Evolutionary conservation across 2,329 filamentous ascomycete species (phyloP).

Genomic region (Beauveria medogensis): DNA sequence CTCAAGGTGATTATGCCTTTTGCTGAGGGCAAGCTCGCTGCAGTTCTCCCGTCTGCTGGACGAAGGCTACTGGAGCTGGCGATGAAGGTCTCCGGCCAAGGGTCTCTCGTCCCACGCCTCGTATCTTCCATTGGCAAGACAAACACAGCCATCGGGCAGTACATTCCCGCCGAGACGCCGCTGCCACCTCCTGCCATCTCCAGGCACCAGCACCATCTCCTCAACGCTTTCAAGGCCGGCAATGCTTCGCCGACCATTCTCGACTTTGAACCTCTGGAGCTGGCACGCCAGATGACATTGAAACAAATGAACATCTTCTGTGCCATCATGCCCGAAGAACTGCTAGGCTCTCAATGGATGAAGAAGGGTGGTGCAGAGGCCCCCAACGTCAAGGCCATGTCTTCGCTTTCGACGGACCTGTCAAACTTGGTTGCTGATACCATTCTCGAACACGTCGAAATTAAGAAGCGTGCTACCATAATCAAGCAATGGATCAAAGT

Average conservation of each 20-base stretch:
- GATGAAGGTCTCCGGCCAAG: slow-evolving; percentile 66
- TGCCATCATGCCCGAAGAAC: slow-evolving; percentile 82
- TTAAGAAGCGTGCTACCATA: slow-evolving; percentile 79
- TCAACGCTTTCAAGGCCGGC: slow-evolving; percentile 68
- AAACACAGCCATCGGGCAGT: slow-evolving; percentile 64
- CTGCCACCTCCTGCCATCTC: slow-evolving; percentile 62
- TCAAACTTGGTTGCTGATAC: slow-evolving; percentile 90
- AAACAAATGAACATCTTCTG: slow-evolving; percentile 91
- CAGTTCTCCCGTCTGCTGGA: slow-evolving; percentile 66
- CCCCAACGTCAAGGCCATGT: slow-evolving; percentile 90
- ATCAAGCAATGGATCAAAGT: slow-evolving; percentile 99
- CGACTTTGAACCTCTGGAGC: slow-evolving; percentile 84
- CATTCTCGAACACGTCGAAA: slow-evolving; percentile 79
- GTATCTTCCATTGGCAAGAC: slow-evolving; percentile 85
- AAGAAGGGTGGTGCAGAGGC: slow-evolving; percentile 74
- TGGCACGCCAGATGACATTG: slow-evolving; percentile 86
- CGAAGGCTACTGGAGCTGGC: slow-evolving; percentile 73
- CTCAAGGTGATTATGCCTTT: slow-evolving; percentile 72
- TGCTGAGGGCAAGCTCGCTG: slow-evolving; percentile 62
- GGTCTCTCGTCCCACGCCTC: slow-evolving; percentile 71
- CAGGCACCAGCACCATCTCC: slow-evolving; percentile 65
- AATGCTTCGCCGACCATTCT: slow-evolving; percentile 65
- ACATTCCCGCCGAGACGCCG: slow-evolving; percentile 62
- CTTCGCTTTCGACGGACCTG: slow-evolving; percentile 81
- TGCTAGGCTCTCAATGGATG: slow-evolving; percentile 88